These are phyloP conservation scores for Chlorophyllum brunneum DNA, from an alignment of 768 basidiomycete species.

Conservation along the genomic window DNA sequence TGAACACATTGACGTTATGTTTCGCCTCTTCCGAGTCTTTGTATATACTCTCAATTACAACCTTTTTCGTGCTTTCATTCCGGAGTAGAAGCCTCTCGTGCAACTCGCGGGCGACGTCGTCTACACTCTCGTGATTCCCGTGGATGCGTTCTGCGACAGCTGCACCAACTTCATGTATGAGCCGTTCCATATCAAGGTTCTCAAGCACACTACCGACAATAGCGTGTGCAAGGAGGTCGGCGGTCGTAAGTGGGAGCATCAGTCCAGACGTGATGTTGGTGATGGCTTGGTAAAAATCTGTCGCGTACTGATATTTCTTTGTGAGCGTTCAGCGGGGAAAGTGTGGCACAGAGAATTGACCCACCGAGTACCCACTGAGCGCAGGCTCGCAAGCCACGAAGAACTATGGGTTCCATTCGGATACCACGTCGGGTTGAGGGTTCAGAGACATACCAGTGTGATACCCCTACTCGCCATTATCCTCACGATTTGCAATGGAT, in stretches of 20 bases:
- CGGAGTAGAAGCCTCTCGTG: slow-evolving; percentile 88
- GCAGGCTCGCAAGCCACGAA: slow-evolving; percentile 99
- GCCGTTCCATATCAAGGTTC: slow-evolving; percentile 96
- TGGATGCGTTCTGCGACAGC: slow-evolving; percentile 91
- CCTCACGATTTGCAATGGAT: slow-evolving; percentile 85
- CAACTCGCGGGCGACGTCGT: slow-evolving; percentile 91
- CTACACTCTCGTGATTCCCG: slow-evolving; percentile 91
- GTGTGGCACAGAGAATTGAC: slow-evolving; percentile 19
- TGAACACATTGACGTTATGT: slow-evolving; percentile 89
- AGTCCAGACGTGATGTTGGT: slow-evolving; percentile 91
- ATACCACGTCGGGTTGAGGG: neutral
- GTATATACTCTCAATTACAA: slow-evolving; percentile 95
- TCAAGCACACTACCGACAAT: slow-evolving; percentile 96
- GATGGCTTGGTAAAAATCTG: slow-evolving; percentile 92
- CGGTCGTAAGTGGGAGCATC: slow-evolving; percentile 95
- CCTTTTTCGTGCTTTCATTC: slow-evolving; percentile 96
- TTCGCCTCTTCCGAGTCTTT: slow-evolving; percentile 83
- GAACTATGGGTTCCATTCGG: slow-evolving; percentile 51
- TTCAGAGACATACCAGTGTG: slow-evolving; percentile 59
- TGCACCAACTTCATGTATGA: slow-evolving; percentile 91
- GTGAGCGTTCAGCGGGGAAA: neutral
- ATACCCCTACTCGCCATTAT: slow-evolving; percentile 89
- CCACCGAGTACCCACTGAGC: slow-evolving; percentile 84
- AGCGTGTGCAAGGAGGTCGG: slow-evolving; percentile 90
- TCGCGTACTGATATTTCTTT: slow-evolving; percentile 60